Conservation (phyloP, 805 yeast genomes). For the Saturnispora zaruensis region DNA sequence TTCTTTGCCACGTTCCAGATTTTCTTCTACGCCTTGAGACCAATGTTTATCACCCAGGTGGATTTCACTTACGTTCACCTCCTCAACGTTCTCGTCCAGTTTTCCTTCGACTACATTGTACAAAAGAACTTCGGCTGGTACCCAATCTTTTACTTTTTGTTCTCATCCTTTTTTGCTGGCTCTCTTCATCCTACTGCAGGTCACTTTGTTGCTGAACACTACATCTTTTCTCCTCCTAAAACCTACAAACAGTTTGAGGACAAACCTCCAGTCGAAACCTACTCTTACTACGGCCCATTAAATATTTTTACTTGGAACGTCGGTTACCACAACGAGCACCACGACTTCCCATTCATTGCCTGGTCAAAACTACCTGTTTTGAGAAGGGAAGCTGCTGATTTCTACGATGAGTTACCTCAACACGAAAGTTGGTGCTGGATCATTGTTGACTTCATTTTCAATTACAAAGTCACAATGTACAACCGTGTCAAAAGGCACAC, state of each 20-base stretch:
- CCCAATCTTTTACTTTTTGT: conserved; percentile 55
- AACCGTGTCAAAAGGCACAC: conserved; percentile 67
- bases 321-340: conserved; percentile 92
- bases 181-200: conserved; percentile 92
- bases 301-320: conserved; percentile 84
- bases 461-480: conserved; percentile 62
- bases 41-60: conserved; percentile 74
- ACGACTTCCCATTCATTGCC: conserved; percentile 88
- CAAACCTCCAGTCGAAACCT: conserved; percentile 68
- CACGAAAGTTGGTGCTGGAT: conserved; percentile 76
- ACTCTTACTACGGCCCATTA: conserved; percentile 76
- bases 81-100: conserved; percentile 54
- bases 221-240: conserved; percentile 53
- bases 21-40: conserved; percentile 81
- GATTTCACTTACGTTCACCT: conserved; percentile 69
- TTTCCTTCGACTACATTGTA: conserved; percentile 48
- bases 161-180: conserved; percentile 82
- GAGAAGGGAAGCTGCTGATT: conserved; percentile 63
- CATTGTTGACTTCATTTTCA: conserved; percentile 59
- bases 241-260: conserved; percentile 24
- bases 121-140: conserved; percentile 56
- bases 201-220: conserved; percentile 93
- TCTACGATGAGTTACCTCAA: conserved; percentile 70
- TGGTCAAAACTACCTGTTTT: conserved; percentile 73
- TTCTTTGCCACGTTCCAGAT: conserved; percentile 87